phyloP scores from a whole-genome alignment of 208 protist genomes.

The Novymonas esmeraldas region DNA sequence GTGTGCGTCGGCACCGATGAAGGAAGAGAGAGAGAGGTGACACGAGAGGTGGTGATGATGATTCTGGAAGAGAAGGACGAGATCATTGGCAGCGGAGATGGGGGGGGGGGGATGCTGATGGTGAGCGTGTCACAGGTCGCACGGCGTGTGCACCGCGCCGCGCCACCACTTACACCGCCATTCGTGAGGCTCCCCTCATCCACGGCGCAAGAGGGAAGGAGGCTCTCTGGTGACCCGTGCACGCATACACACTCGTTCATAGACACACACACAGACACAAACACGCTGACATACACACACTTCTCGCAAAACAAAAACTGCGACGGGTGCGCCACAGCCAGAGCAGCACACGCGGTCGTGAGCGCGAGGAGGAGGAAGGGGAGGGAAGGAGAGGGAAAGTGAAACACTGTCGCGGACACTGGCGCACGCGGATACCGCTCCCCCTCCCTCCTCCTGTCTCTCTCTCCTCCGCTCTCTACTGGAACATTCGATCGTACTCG shows the following conservation, averaged over 20 bases:
- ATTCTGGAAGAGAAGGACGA: neutral
- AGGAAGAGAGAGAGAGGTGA: constrained; percentile 7
- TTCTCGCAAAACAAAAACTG: too few species aligned
- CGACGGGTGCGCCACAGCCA: too few species aligned
- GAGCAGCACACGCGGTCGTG: too few species aligned
- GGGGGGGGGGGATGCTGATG: neutral
- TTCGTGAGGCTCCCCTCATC: too few species aligned
- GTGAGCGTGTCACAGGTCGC: neutral
- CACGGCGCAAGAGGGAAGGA: too few species aligned
- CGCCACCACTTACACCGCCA: too few species aligned
- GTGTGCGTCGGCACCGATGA: too few species aligned
- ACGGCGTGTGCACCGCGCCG: too few species aligned
- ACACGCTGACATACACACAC: too few species aligned
- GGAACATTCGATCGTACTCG: constrained; percentile 42
- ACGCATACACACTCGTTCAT: too few species aligned
- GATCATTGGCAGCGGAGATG: neutral
- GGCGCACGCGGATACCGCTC: neutral
- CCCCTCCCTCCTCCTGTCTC: neutral
- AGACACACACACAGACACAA: too few species aligned
- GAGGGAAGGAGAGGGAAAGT: neutral
- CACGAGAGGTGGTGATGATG: neutral
- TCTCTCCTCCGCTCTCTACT: constrained; percentile 13
- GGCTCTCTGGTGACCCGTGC: too few species aligned
- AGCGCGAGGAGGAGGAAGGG: neutral
- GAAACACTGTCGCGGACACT: neutral